A percentile compares a stretch with the other conserved stretches of the same genome.
Conservation (phyloP, 2,329 filamentous ascomycete genomes). For the Cercospora citrullina region DNA sequence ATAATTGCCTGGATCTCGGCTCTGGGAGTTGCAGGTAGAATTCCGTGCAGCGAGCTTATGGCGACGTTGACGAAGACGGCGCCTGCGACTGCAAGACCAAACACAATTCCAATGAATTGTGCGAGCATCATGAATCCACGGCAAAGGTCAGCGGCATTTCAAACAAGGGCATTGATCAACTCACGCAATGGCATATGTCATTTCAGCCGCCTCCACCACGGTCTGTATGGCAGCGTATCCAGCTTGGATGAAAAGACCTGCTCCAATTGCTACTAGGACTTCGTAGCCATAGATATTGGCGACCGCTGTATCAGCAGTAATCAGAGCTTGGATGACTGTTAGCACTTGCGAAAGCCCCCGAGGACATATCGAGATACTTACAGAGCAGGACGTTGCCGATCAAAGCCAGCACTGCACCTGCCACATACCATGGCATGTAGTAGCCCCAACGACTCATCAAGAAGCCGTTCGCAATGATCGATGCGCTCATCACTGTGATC, state of each 20-base stretch:
- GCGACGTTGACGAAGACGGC: background rate
- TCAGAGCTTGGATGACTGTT: slow-evolving; percentile 40
- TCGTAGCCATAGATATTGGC: slow-evolving; percentile 33
- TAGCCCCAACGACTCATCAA: slow-evolving; percentile 44
- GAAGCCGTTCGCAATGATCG: slow-evolving; percentile 35
- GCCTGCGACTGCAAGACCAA: background rate
- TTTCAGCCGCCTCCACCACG: background rate
- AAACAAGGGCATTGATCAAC: background rate
- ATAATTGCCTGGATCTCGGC: background rate
- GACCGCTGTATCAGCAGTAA: slow-evolving; percentile 19
- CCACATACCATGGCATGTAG: slow-evolving; percentile 46
- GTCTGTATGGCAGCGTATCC: slow-evolving; percentile 19
- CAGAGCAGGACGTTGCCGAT: background rate
- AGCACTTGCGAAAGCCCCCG: no score
- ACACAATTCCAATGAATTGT: background rate
- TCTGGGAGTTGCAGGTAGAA: background rate
- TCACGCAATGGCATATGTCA: background rate
- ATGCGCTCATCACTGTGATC: slow-evolving; percentile 42
- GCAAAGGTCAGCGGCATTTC: background rate
- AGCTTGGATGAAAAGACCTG: slow-evolving; percentile 26
- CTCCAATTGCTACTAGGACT: slow-evolving; percentile 27
- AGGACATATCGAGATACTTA: background rate
- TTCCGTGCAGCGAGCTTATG: background rate
- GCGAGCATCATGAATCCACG: background rate
- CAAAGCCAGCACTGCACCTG: slow-evolving; percentile 39